phyloP scores from a whole-genome alignment of 441 rosid genomes.

The Biscutella laevigata region DNA sequence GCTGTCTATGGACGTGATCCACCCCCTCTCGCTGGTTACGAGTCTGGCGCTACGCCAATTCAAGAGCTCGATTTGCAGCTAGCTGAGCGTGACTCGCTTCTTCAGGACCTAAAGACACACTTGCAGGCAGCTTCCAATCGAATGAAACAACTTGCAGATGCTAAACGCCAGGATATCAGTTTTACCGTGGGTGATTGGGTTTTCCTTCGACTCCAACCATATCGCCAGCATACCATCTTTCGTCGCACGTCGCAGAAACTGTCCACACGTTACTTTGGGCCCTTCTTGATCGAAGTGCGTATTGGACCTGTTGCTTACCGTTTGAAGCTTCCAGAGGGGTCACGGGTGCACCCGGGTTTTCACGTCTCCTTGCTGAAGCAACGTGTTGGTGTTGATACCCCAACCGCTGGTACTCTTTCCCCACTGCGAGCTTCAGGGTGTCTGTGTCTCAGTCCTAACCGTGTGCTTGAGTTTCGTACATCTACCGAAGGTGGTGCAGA shows the following conservation, averaged over 20 bases:
- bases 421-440: not conserved
- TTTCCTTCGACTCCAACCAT: rapidly evolving
- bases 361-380: not conserved
- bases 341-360: not conserved
- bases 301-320: not conserved
- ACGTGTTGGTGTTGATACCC: not conserved
- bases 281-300: not conserved
- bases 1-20: not conserved
- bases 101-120: not conserved
- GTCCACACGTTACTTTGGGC: not conserved
- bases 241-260: not conserved
- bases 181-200: not conserved
- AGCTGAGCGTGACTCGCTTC: not conserved
- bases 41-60: not conserved
- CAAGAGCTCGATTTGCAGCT: not conserved
- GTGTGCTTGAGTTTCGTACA: rapidly evolving
- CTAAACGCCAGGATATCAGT: rapidly evolving
- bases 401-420: not conserved
- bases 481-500: too few relatives aligned
- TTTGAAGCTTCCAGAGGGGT: not conserved
- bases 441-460: not conserved
- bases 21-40: not conserved
- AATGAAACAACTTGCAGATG: not conserved
- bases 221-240: not conserved
- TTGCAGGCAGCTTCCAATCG: not conserved